Percentiles rank a stretch among this genome's conserved stretches.
phyloP scores from a whole-genome alignment of 2,329 filamentous ascomycete species.

The Colletotrichum costaricense region DNA sequence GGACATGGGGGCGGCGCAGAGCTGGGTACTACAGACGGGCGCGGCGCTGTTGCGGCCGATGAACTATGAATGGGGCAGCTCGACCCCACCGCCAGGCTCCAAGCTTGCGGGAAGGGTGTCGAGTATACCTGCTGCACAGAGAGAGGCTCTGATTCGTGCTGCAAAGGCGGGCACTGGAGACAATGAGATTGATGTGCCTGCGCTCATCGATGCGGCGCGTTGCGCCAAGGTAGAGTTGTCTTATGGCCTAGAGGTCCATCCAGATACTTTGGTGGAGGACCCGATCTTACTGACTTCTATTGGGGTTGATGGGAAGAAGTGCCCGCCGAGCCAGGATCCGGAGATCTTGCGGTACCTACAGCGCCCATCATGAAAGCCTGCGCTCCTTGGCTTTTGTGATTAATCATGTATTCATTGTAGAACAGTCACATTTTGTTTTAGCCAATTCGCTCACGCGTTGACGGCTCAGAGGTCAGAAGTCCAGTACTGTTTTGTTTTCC shows the following conservation, averaged over 20 bases:
- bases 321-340: conserved; percentile 54
- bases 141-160: conserved; percentile 35
- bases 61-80: conserved; percentile 40
- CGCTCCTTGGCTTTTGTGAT: too few species aligned
- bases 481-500: neutral
- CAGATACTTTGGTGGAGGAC: conserved; percentile 52
- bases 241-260: conserved; percentile 51
- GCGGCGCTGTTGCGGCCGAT: conserved; percentile 37
- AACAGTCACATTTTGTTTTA: neutral
- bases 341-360: conserved; percentile 41
- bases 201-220: conserved; percentile 30
- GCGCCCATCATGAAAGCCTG: neutral
- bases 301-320: conserved; percentile 39
- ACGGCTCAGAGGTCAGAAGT: neutral
- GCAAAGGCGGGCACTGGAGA: conserved; percentile 18
- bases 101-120: conserved; percentile 32
- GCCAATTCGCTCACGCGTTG: neutral
- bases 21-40: conserved; percentile 40
- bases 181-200: conserved; percentile 34
- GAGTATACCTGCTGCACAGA: conserved; percentile 39
- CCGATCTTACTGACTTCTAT: conserved; percentile 47
- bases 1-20: conserved; percentile 33
- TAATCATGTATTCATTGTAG: neutral
- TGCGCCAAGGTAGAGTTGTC: conserved; percentile 21
- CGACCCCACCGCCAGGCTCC: conserved; percentile 23